Evolutionary conservation across 495 filamentous ascomycete species (phyloP), one percentile per base, ranked within the genome.

Genomic region (Letharia columbiana): DNA sequence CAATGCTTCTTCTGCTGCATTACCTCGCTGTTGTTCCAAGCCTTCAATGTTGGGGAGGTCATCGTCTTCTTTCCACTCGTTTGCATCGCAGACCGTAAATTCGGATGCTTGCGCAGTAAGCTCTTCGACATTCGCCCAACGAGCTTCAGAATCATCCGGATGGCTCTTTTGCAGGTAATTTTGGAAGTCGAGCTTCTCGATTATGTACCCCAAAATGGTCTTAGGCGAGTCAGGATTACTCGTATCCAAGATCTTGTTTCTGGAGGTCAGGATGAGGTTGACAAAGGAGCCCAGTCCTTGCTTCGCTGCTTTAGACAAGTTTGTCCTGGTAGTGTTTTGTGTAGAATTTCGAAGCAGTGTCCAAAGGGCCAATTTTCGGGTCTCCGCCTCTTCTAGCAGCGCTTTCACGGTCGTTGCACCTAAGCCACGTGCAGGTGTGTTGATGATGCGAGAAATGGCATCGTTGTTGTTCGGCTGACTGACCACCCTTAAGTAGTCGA

Each of bases 81-180:
- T 75, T 7, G 68, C 28, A 23, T 80, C 74, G 33, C 76, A 69
- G 3, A 76, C 72, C 12, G 63, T 72, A 73, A 92, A 90, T 57
- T 92, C 90, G 6, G 83, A 81, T 12, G 88, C 87, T 68, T 96
- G 91, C 15, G 78, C 82, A 66, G 96, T 74, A 28, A 98, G 83
- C 73, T 99, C 95, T 69, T 91, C 85, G 13, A 99, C 86, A 69
- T 97, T 99, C 31, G 89, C 89, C 95, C 92, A 98, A 72, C 91
- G 78, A 57, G 83, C 79, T 65, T 96, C 90, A 73, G 90, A 85
- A 64, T 96, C 92, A 23, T 90, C 80, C 0, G 86, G 82, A 71
- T 96, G 86, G 13, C 81, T 78, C 40, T 82, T 80, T 63, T 86
- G 81, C 5, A 98, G 81, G 69, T 89, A 90, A 10, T 84, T 83